Conservation (phyloP, 2,329 filamentous ascomycete genomes). For the Xylaria sp. region DNA sequence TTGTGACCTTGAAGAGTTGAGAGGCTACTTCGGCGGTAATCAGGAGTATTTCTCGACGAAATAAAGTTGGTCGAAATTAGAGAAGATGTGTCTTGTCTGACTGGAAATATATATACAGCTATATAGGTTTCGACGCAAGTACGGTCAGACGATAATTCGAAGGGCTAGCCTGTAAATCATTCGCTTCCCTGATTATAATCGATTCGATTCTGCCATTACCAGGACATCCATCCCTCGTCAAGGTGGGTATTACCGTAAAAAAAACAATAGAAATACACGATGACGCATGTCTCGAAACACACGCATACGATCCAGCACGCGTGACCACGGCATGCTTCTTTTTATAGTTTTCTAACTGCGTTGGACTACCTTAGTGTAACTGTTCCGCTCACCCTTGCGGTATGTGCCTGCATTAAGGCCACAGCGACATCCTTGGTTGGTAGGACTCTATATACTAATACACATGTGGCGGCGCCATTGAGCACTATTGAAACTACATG, state of each 20-base stretch:
- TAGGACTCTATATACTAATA: neutral
- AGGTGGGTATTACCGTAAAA: conserved; percentile 16
- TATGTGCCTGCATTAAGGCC: neutral
- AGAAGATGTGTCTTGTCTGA: neutral
- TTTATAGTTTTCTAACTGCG: conserved; percentile 9
- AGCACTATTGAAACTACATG: neutral
- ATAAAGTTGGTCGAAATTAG: neutral
- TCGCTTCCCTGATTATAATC: too few species aligned
- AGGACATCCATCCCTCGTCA: neutral
- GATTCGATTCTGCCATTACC: too few species aligned
- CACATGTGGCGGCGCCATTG: neutral
- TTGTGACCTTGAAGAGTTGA: conserved; percentile 12
- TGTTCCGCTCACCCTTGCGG: too few species aligned
- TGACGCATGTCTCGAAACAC: neutral
- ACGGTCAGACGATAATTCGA: neutral
- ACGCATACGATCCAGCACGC: neutral
- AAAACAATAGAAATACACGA: neutral
- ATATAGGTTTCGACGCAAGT: neutral
- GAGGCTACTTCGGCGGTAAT: neutral
- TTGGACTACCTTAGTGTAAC: neutral
- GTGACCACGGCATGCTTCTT: conserved; percentile 2
- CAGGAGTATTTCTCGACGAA: neutral
- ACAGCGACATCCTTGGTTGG: too few species aligned
- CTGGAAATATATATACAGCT: neutral
- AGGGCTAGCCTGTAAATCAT: too few species aligned